Evolutionary conservation across 2,329 filamentous ascomycete genomes (phyloP), one percentile per base, ranked within the genome.

Genomic region (Ceratocystis ficicola): DNA sequence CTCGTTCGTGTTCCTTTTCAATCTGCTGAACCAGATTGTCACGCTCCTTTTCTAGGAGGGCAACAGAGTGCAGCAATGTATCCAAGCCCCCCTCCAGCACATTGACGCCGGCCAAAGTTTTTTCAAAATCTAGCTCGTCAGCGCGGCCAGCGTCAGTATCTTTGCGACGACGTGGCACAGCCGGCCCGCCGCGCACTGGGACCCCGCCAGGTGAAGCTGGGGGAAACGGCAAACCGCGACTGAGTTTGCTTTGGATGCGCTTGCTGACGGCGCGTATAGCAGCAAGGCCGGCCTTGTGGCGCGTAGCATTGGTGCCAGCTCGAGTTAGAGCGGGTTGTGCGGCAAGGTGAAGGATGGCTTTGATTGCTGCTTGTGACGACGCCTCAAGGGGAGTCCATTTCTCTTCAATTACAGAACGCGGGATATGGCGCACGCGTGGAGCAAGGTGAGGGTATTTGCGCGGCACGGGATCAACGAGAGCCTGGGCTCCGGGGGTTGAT

Each of bases 71-170:
- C 52, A 85, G 74, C 22, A 82, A 76, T 1, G 86, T 83, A 17
- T 83, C 85, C 4, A 89, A 79, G 73, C 81, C 80, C 67, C 76
- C 76, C 71, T 87, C 82, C 30, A 87, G 73, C 7, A 74, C 74
- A 66, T 78, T 75, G 68, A 83, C 83, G n/a, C 80, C 80, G 70
- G 85, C 81, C 7, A 86, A 76, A 15, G 86, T 80, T 70, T 79
- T 81, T 72, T 89, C 86, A 69, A 86, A 86, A 70, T 87, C 81
- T 60, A 90, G 82, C 71, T 87, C 84, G 32, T 79, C 76, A 57
- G 81, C 81, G 62, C 83, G 78, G 17, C 78, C 76, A 6, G 76
- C 78, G 25, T 76, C 73, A 28, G 71, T 71, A 22, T 65, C 60
- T 46, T 62, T 65, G 8, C 15, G 71, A 73, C n/a, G 71, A 28